Percentiles rank a stretch among this genome's conserved stretches.
These are phyloP conservation scores for Calocybe indica DNA, from an alignment of 768 basidiomycete species.

Conservation along the genomic window DNA sequence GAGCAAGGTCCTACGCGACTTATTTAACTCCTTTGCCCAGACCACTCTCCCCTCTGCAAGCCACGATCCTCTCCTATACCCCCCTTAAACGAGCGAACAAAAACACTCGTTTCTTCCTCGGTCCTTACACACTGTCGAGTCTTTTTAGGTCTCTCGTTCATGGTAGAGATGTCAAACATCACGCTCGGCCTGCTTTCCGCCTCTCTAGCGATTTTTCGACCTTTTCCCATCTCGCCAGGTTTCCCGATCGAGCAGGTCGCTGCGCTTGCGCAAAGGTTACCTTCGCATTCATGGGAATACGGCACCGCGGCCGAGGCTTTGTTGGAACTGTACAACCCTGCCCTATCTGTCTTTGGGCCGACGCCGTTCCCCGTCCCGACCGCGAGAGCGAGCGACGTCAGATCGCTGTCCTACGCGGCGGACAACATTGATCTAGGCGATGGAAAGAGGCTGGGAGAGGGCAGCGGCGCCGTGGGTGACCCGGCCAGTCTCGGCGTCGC, in stretches of 20 bases:
- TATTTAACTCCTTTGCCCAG: too few species aligned
- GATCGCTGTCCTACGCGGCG: conserved; percentile 12
- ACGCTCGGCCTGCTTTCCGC: too few species aligned
- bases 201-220: background rate
- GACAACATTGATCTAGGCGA: conserved; percentile 14
- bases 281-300: conserved; percentile 25
- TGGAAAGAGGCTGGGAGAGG: conserved; percentile 25
- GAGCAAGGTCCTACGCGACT: too few species aligned
- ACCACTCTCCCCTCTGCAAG: too few species aligned
- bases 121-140: too few species aligned
- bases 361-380: conserved; percentile 18
- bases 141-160: too few species aligned
- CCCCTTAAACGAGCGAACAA: too few species aligned
- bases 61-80: too few species aligned
- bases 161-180: too few species aligned
- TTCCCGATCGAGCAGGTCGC: conserved; percentile 19
- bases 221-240: conserved; percentile 17
- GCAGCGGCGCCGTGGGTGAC: conserved; percentile 47
- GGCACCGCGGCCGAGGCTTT: conserved; percentile 23
- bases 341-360: conserved; percentile 20
- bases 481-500: conserved; percentile 47
- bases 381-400: conserved; percentile 8
- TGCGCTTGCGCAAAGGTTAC: conserved; percentile 13
- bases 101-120: too few species aligned
- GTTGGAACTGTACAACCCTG: conserved; percentile 20